Conservation (phyloP, 306 rosid species). For the Rosa lucieae region DNA sequence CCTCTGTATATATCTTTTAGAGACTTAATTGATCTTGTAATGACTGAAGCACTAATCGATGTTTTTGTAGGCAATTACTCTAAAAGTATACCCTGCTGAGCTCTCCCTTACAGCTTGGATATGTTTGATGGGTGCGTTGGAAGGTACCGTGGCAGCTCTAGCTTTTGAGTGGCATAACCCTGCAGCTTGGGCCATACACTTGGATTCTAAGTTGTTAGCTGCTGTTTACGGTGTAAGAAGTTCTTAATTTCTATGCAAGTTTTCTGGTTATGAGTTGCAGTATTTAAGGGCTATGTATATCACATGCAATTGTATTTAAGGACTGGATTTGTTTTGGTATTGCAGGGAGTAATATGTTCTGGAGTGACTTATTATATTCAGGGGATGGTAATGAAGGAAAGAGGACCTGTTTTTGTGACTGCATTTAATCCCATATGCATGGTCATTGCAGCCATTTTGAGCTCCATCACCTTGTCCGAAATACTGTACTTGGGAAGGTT, state of each 20-base stretch:
- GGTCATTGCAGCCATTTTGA: constrained; percentile 50
- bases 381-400: constrained; percentile 43
- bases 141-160: constrained; percentile 38
- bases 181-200: constrained; percentile 45
- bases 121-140: constrained; percentile 39
- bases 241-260: not conserved
- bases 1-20: not conserved
- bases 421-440: constrained; percentile 45
- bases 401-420: constrained; percentile 55
- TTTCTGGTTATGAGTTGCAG: not conserved
- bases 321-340: not conserved
- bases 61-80: constrained; percentile 42
- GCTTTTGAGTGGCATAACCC: constrained; percentile 47
- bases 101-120: constrained; percentile 53
- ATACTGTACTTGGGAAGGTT: constrained; percentile 49
- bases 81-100: constrained; percentile 49
- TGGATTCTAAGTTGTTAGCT: constrained; percentile 39
- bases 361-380: constrained; percentile 45
- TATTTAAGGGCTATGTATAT: not conserved
- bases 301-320: not conserved
- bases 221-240: constrained; percentile 43
- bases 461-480: constrained; percentile 42
- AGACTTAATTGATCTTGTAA: not conserved
- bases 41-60: not conserved
- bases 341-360: constrained; percentile 52